Evolutionary conservation across 192 early-diverging fungal genomes (phyloP), one percentile per base, ranked within the genome.

Genomic region (Backusella mclennaniae): DNA sequence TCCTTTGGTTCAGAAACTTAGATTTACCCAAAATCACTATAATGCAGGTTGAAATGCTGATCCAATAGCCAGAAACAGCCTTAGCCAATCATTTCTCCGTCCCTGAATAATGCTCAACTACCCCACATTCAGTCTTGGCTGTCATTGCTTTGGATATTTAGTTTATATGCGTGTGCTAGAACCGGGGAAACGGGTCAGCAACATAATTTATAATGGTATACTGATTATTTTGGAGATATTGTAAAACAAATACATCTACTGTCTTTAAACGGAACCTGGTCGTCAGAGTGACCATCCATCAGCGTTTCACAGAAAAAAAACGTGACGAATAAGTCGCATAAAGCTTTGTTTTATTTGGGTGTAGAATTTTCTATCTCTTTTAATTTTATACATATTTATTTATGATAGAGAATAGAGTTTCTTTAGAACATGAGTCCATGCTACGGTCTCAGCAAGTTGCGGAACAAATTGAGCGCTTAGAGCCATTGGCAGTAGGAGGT

Each of bases 401-500:
- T 56, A 63, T 63, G 56, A 29, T 8, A 63, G 56, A 63, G 23
- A 29, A 12, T 5, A 63, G 56, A 29, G 23, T 11, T 63, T 63
- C 56, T 63, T 63, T 29, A 63, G 68, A 69, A 3, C 35, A 23
- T 12, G 68, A 69, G 6, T n/a, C 36, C 6, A 69, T 69, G n/a
- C n/a, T 69, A n/a, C 35, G 11, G 68, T 9, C 35, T 73, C 42
- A 59, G 31, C n/a, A 73, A 14, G 11, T 41, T 19, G 9, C 76
- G 21, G 67, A 77, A 6, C 80, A 76, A 69, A 42, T 81, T 41
- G 76, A 63, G 29, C 35, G 74, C 12, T 4, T 81, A 38, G 71
- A 70, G 15, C 80, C 80, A 23, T 26, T 81, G 14, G 80, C 80
- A 19, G 69, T 81, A 3, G 80, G 80, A 70, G 80, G 80, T 76